These are phyloP conservation scores for Globisporangium heterothallicum DNA, from an alignment of 352 stramenopile genomes.

Conservation along the genomic window DNA sequence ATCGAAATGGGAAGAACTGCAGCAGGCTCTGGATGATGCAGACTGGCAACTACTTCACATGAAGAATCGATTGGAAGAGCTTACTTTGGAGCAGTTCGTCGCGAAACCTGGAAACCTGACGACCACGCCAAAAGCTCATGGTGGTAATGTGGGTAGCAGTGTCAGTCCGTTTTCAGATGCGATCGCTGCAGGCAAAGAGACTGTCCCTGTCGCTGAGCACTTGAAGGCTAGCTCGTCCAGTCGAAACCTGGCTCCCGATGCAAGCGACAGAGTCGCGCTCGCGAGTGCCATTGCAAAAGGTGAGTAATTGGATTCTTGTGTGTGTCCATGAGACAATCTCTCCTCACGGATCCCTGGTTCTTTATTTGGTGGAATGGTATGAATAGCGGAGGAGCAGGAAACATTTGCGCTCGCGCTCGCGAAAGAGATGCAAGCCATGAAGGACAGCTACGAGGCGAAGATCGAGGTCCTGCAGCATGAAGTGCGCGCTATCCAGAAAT, in stretches of 20 bases:
- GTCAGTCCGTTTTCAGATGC: conserved; percentile 67
- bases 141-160: neutral
- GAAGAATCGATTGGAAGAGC: conserved; percentile 43
- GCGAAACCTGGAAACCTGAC: neutral
- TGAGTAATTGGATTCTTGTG: neutral
- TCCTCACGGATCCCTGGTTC: neutral
- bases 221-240: conserved; percentile 30
- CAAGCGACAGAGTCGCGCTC: neutral
- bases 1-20: conserved; percentile 38
- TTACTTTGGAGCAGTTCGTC: conserved; percentile 28
- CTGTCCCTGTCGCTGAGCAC: conserved; percentile 45
- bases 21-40: conserved; percentile 35
- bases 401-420: conserved; percentile 65
- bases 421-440: conserved; percentile 67
- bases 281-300: conserved; percentile 15
- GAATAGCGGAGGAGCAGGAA: conserved; percentile 55
- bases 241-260: conserved; percentile 10
- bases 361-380: conserved; percentile 15
- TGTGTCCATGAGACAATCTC: neutral
- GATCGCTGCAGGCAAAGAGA: conserved; percentile 51
- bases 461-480: conserved; percentile 61
- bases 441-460: conserved; percentile 57
- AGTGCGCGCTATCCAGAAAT: conserved; percentile 34
- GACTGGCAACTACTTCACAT: conserved; percentile 71
- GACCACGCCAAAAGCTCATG: conserved; percentile 9